Evolutionary conservation across 2,329 filamentous ascomycete genomes (phyloP).

Genomic region (Teratosphaeria nubilosa): DNA sequence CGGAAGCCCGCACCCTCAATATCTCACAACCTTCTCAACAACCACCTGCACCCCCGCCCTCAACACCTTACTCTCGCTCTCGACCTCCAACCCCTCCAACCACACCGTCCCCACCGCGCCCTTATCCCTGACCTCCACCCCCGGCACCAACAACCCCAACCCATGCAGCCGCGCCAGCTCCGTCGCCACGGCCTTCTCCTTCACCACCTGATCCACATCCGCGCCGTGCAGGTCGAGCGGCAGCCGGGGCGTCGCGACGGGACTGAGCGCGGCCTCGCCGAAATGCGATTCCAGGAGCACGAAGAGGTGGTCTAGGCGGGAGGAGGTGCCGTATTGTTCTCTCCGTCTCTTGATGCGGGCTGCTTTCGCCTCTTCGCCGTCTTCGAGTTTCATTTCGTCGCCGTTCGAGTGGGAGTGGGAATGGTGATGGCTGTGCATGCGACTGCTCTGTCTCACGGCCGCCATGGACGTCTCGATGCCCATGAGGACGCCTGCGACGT

Average conservation of each 20-base stretch:
- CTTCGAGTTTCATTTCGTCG: constrained; percentile 3
- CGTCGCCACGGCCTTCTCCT: constrained; percentile 47
- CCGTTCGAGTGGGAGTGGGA: constrained; percentile 17
- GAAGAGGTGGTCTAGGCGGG: constrained; percentile 74
- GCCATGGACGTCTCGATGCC: constrained; percentile 90
- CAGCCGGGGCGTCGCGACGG: constrained; percentile 58
- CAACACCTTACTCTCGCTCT: constrained; percentile 65
- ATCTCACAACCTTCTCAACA: background rate
- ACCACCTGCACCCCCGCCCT: constrained; percentile 43
- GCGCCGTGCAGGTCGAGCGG: constrained; percentile 25
- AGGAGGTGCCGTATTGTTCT: constrained; percentile 67
- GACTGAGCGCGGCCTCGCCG: constrained; percentile 68
- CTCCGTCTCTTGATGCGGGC: constrained; percentile 30
- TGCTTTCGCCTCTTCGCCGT: background rate
- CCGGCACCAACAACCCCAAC: constrained; percentile 82
- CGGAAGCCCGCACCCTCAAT: background rate
- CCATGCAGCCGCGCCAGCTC: constrained; percentile 73
- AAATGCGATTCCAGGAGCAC: constrained; percentile 98
- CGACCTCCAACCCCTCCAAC: constrained; percentile 85
- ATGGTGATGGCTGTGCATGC: constrained; percentile 39
- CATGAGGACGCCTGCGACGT: constrained; percentile 84
- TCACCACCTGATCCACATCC: constrained; percentile 33
- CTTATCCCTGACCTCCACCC: constrained; percentile 76
- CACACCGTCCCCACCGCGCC: constrained; percentile 81
- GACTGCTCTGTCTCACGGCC: constrained; percentile 70